Evolutionary conservation across 1,284 basidiomycete genomes (phyloP), one percentile per base, ranked within the genome.

Genomic region (Cryptococcus sp.): DNA sequence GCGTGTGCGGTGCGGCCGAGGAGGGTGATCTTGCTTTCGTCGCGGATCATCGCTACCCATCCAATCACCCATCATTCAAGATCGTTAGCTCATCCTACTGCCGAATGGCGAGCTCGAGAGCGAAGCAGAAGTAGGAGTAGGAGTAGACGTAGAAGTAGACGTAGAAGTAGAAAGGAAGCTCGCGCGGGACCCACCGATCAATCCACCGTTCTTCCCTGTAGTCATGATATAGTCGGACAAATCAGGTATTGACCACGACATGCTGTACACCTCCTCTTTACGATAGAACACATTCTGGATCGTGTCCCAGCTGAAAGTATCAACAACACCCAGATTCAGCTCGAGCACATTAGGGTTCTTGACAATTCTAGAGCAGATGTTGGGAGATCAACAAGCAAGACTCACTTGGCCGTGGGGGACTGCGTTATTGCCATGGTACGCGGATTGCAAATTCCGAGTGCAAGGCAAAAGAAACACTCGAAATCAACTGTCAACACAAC

Each of bases 11-110:
- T 25, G 48, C 85, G 85, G 25, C 88, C 85, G 1, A 95, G 73
- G 0, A 90, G 85, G 54, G 96, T 83, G 13, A 96, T 79, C 75
- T 90, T 93, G 11, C 87, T 84, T 51, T 85, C 86, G 72, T 98
- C 92, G 5, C 93, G 84, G 83, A 94, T 90, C 27, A 97, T 78
- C 20, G 95, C 95, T 92, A 66, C 47, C n/a, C n/a, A n/a, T n/a
- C n/a, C n/a, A n/a, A n/a, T n/a, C n/a, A n/a, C n/a, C n/a, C 16
- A 20, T 19, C 27, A 47, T 35, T 13, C 25, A n/a, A 51, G 46
- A 47, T 45, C 41, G 46, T 54, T 22, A 46, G 22, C 11, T 35
- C n/a, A 50, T 45, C 42, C 25, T 25, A 25, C 25, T 6, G 25
- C 25, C 25, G 27, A 38, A 23, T 47, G 38, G 50, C 22, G 7